Base-by-base conservation (phyloP, 306 rosid species). In the Quercus parvula region DNA sequence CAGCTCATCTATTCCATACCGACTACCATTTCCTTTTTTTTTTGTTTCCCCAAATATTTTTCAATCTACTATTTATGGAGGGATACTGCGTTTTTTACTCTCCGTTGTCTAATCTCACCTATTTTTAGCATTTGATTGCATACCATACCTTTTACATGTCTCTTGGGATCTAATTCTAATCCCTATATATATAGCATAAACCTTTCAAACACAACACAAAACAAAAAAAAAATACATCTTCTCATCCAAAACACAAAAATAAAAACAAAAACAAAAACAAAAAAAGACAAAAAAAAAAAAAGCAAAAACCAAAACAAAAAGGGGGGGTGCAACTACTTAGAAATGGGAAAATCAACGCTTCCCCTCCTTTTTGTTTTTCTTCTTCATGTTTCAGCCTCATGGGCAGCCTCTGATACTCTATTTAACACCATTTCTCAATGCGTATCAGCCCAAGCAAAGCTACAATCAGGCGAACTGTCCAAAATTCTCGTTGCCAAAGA, bases 351-450 rank as follows among this genome's bases (percentile, higher is more conserved):
- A 6, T 20, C 64, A 9, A 20, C 4, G 12, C 63, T n/a, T 62
- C 15, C 28, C 3, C 17, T 78, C 46, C 6, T 63, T 56, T 6
- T 71, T 73, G 61, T 85, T 25, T 59, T 79, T 68, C 75, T 79
- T 63, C 78, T 77, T 13, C 55, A 78, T 25, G 70, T 76, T 80
- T 80, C 77, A 28, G 33, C n/a, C 19, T 76, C 85, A 25, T 46
- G 66, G 9, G 51, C 78, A 70, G 6, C 82, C 46, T 68, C 91
- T 31, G 13, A 28, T 27, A 56, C 81, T 8, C 5, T 75, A 1
- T 61, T 74, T 58, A 20, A 2, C n/a, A 49, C 77, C 33, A 84
- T 90, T 24, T 71, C 83, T 41, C 76, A 69, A 9, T 90, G 94
- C 81, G 78, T 90, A 18, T 24, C 69, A 58, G 79, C 20, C 24